Conservation (phyloP, 805 yeast genomes). For the Metschnikowia gelsemii region DNA sequence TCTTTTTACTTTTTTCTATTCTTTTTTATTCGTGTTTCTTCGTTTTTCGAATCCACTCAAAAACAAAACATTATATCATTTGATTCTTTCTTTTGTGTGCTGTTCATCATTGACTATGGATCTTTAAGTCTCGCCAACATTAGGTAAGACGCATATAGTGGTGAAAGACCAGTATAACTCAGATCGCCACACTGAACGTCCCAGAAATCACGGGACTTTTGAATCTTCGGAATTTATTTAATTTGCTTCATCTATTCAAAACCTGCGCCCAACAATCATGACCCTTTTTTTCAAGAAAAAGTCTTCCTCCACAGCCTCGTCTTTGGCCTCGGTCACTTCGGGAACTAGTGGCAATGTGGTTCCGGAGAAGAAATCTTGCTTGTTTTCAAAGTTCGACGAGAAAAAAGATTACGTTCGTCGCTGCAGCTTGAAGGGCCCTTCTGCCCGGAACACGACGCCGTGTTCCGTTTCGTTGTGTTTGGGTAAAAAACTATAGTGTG, state of each 20-base stretch:
- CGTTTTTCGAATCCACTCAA: not conserved
- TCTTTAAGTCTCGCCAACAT: constrained; percentile 9
- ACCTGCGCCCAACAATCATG: constrained; percentile 3
- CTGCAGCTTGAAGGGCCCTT: constrained; percentile 31
- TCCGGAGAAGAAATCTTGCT: constrained; percentile 20
- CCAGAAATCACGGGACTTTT: not conserved
- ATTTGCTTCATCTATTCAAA: too few relatives aligned
- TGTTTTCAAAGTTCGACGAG: constrained; percentile 42
- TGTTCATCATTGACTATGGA: constrained; percentile 6
- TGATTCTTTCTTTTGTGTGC: not conserved
- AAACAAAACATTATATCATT: not conserved
- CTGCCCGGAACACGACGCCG: constrained; percentile 25
- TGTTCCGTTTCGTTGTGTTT: constrained; percentile 38
- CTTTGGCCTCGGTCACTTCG: constrained; percentile 16
- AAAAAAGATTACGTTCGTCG: constrained; percentile 46
- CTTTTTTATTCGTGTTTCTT: too few relatives aligned
- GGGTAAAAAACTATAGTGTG: constrained; percentile 29
- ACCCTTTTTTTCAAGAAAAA: constrained; percentile 26
- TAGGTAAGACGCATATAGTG: constrained; percentile 12
- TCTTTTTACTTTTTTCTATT: not conserved
- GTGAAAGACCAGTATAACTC: too few relatives aligned
- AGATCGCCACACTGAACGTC: too few relatives aligned
- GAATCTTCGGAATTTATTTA: not conserved
- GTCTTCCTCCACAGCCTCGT: constrained; percentile 24
- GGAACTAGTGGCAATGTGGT: constrained; percentile 6